A percentile compares a stretch with the other conserved stretches of the same genome.
Conservation (phyloP, 1,284 basidiomycete species). For the Leccinum colubrinum region DNA sequence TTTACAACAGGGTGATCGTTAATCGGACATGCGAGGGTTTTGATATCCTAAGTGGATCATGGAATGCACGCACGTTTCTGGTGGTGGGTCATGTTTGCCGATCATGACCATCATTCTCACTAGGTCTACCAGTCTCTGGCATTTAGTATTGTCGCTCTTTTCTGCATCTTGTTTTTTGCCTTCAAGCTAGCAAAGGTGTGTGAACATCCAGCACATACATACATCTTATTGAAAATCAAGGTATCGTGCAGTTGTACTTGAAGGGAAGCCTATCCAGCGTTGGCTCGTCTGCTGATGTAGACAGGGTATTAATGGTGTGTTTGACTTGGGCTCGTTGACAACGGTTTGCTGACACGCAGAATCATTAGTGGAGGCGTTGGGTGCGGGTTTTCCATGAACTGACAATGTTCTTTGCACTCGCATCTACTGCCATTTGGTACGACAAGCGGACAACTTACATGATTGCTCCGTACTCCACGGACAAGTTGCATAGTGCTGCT, state of each 20-base stretch:
- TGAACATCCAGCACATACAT: not conserved
- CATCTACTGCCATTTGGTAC: conserved; percentile 50
- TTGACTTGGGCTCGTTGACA: not conserved
- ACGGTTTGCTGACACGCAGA: not conserved
- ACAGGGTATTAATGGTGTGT: conserved; percentile 36
- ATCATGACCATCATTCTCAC: not conserved
- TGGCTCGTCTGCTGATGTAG: conserved; percentile 45
- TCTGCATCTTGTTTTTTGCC: conserved; percentile 35
- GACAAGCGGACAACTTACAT: conserved; percentile 43
- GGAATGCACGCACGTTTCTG: conserved; percentile 33
- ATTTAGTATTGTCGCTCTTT: conserved; percentile 29
- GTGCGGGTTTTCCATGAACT: conserved; percentile 52
- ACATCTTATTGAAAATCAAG: not conserved
- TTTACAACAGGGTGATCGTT: conserved; percentile 37
- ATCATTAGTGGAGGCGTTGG: conserved; percentile 43
- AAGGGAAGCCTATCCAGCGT: conserved; percentile 49
- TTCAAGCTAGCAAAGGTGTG: conserved; percentile 41
- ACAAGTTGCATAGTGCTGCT: conserved; percentile 40
- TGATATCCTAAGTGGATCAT: conserved; percentile 41
- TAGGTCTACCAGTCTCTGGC: conserved; percentile 33
- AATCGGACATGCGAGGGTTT: conserved; percentile 35
- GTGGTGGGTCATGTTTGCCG: conserved; percentile 31
- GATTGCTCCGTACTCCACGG: conserved; percentile 32
- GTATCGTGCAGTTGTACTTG: conserved; percentile 42
- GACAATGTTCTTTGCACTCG: conserved; percentile 49